Conservation (phyloP, 2,329 filamentous ascomycete genomes). For the Cryphonectria radicalis region DNA sequence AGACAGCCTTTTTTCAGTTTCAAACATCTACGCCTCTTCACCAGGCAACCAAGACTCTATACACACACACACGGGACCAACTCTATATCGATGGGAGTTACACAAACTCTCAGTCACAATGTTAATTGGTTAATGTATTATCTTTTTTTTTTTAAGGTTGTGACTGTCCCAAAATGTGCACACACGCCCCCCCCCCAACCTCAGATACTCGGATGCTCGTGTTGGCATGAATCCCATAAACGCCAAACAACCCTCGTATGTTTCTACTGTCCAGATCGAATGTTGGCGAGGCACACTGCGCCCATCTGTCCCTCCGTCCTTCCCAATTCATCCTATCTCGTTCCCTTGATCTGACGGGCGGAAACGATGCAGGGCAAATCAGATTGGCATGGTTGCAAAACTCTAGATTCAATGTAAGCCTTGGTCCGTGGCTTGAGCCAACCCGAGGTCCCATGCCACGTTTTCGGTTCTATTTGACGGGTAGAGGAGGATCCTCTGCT, state of each 20-base stretch:
- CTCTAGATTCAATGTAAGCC: neutral
- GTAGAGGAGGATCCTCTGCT: neutral
- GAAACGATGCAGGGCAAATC: constrained; percentile 3
- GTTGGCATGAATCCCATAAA: constrained; percentile 4
- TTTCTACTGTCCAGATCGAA: constrained; percentile 22
- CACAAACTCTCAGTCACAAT: neutral
- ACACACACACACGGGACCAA: neutral
- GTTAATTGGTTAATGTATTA: neutral
- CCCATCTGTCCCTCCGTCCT: neutral
- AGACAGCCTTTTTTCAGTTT: constrained; percentile 1
- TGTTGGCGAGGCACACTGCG: constrained; percentile 2
- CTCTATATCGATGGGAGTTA: neutral
- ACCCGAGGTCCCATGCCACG: neutral
- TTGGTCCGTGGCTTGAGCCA: neutral
- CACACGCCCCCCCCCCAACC: neutral
- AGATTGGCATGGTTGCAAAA: neutral
- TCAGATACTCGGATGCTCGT: neutral
- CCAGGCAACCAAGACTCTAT: no score
- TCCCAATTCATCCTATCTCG: neutral
- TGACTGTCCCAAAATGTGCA: neutral
- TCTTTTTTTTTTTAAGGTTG: neutral
- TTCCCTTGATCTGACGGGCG: neutral
- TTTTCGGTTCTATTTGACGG: neutral
- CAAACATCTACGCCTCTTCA: neutral
- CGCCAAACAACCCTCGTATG: constrained; percentile 25